Conservation (phyloP, 176 grass and related monocot genomes). For the Ananas comosus region DNA sequence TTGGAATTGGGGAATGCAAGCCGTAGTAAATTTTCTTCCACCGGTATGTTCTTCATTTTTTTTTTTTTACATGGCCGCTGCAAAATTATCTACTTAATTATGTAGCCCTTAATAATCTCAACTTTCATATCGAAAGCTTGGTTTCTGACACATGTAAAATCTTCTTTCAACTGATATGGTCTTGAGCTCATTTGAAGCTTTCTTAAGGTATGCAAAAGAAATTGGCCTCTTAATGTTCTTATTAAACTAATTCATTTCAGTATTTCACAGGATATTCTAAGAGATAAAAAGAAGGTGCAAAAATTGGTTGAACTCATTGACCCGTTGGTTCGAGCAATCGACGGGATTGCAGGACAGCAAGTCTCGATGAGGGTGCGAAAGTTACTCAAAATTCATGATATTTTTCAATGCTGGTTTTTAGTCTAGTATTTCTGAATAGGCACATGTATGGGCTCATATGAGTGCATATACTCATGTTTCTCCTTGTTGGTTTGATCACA, state of each 20-base stretch:
- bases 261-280: slow-evolving; percentile 52
- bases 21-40: slow-evolving; percentile 67
- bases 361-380: slow-evolving; percentile 75
- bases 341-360: slow-evolving; percentile 65
- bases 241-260: not conserved
- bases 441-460: not conserved
- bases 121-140: not conserved
- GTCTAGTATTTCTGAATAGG: not conserved
- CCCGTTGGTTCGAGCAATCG: slow-evolving; percentile 62
- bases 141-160: not conserved
- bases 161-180: not conserved
- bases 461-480: not conserved
- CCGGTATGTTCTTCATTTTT: slow-evolving; percentile 39
- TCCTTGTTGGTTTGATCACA: not conserved
- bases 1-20: slow-evolving; percentile 99
- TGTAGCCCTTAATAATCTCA: not conserved
- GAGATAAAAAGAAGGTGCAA: slow-evolving; percentile 61
- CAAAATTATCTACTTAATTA: no score
- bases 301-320: slow-evolving; percentile 51
- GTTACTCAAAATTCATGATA: no score
- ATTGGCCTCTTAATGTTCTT: not conserved
- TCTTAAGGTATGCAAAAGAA: not conserved
- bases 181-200: no score
- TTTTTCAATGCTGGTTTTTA: no score
- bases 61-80: not conserved